phyloP scores from a whole-genome alignment of 257 asterid genomes.

The Solanum ossicruentum region DNA sequence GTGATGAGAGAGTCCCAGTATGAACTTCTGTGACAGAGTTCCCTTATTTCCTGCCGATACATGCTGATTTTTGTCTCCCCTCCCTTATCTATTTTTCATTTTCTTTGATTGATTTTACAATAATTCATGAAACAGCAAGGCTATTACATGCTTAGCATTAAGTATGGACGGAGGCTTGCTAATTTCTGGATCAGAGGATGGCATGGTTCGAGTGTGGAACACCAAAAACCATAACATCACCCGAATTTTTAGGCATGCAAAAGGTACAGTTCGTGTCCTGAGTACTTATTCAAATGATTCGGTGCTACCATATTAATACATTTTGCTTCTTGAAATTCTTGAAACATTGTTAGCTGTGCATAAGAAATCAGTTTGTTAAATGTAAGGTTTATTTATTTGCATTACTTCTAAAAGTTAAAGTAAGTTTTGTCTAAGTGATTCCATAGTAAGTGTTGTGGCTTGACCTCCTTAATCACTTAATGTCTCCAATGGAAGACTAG shows the following conservation, averaged over 20 bases:
- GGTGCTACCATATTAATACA: background rate
- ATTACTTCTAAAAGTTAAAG: background rate
- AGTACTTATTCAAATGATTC: background rate
- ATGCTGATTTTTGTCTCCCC: background rate
- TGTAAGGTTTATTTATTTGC: background rate
- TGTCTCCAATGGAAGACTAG: background rate
- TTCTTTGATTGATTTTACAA: constrained; percentile 5
- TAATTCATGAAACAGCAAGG: constrained; percentile 53
- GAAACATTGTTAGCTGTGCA: background rate
- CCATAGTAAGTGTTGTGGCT: background rate
- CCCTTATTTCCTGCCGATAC: background rate
- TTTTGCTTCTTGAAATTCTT: background rate
- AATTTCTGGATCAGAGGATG: constrained; percentile 89
- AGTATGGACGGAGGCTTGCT: constrained; percentile 58
- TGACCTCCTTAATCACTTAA: background rate
- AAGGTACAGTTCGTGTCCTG: constrained; percentile 36
- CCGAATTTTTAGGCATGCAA: constrained; percentile 58
- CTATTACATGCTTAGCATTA: constrained; percentile 74
- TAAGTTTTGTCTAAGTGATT: background rate
- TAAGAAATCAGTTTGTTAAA: background rate
- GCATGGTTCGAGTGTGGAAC: constrained; percentile 85
- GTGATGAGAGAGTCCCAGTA: background rate
- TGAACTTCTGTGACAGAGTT: background rate
- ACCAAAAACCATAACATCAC: constrained; percentile 46
- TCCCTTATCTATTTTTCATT: background rate